A percentile compares a stretch with the other conserved stretches of the same genome.
phyloP scores from a whole-genome alignment of 2,329 filamentous ascomycete species.

The Colletotrichum gloeosporioides region DNA sequence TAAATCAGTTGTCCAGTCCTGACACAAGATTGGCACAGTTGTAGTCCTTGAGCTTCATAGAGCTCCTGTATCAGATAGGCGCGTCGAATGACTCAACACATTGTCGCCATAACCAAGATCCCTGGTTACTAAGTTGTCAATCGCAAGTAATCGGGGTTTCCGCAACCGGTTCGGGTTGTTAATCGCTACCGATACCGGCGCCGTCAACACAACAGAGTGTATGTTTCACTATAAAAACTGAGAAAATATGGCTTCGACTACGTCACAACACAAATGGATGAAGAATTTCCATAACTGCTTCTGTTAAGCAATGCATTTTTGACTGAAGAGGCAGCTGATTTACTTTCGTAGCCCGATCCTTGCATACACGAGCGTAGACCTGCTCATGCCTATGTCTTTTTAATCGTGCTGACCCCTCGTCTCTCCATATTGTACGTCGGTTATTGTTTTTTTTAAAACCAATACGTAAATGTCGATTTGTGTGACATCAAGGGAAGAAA shows the following conservation, averaged over 20 bases:
- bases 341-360: background rate
- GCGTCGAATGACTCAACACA: background rate
- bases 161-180: background rate
- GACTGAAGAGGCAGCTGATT: background rate
- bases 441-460: background rate
- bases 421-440: background rate
- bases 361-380: background rate
- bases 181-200: background rate
- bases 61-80: background rate
- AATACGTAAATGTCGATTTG: background rate
- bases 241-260: background rate
- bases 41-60: fast-evolving
- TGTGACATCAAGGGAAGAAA: background rate
- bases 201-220: background rate
- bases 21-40: background rate
- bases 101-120: background rate
- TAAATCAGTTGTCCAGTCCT: background rate
- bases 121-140: background rate
- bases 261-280: background rate
- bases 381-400: background rate
- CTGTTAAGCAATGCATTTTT: background rate
- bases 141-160: background rate
- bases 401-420: background rate
- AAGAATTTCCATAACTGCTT: background rate
- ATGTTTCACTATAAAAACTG: background rate